Percentiles rank a stretch among this genome's conserved stretches.
Conservation (phyloP, 805 yeast genomes). For the Wickerhamiella allomyrinae region DNA sequence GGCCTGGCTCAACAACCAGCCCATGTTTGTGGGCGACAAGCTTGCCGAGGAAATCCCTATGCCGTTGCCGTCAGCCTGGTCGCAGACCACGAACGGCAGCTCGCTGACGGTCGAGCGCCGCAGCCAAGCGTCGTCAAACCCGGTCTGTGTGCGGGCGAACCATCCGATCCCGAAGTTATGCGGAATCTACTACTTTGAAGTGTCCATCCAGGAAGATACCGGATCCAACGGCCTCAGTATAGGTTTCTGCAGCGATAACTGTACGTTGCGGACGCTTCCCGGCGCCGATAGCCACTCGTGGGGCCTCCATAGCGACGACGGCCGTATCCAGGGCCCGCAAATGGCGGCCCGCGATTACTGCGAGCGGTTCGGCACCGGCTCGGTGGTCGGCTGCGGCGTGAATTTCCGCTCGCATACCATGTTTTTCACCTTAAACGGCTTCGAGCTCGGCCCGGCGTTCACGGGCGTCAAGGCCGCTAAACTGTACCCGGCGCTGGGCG, state of each 20-base stretch:
- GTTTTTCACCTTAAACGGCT: conserved; percentile 75
- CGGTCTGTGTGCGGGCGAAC: conserved; percentile 23
- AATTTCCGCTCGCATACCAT: conserved; percentile 48
- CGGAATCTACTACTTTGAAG: conserved; percentile 40
- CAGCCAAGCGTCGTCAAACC: not conserved
- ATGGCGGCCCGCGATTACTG: conserved; percentile 29
- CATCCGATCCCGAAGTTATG: conserved; percentile 27
- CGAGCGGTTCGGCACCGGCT: conserved; percentile 32
- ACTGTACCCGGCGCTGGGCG: conserved; percentile 38
- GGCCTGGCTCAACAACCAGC: not conserved
- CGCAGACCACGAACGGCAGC: not conserved
- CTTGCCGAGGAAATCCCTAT: not conserved
- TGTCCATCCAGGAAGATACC: conserved; percentile 28
- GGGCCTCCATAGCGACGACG: conserved; percentile 42
- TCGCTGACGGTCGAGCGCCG: not conserved
- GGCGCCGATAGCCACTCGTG: conserved; percentile 36
- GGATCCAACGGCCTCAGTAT: conserved; percentile 31
- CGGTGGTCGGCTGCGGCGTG: conserved; percentile 72
- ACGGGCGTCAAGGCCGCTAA: conserved; percentile 28
- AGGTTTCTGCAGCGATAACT: conserved; percentile 28
- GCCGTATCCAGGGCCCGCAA: conserved; percentile 29
- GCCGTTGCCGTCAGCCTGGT: not conserved
- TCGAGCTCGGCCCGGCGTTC: conserved; percentile 42
- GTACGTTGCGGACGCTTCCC: conserved; percentile 26
- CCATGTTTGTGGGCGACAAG: not conserved